Conservation (phyloP, 331 rosid species). For the Rosa hybrid region DNA sequence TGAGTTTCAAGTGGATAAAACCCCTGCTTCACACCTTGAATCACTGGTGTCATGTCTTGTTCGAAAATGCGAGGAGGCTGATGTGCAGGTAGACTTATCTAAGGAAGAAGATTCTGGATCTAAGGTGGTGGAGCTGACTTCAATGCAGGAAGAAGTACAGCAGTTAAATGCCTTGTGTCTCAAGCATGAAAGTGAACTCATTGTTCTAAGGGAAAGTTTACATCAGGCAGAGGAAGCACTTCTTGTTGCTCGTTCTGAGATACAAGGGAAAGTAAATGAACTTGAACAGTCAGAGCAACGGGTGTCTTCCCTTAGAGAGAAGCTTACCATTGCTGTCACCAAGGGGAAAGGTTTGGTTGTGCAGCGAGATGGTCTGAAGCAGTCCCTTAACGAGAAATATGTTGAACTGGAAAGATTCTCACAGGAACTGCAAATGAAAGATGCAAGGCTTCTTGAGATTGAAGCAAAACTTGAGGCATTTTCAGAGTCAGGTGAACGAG, state of each 20-base stretch:
- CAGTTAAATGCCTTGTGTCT: constrained; percentile 43
- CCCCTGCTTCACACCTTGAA: constrained; percentile 56
- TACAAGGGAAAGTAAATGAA: constrained; percentile 61
- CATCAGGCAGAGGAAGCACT: constrained; percentile 68
- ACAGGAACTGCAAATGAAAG: constrained; percentile 77
- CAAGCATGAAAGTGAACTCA: constrained; percentile 71
- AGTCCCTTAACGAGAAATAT: constrained; percentile 76
- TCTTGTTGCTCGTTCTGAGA: constrained; percentile 47
- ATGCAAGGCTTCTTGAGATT: constrained; percentile 65
- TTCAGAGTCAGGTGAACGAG: constrained; percentile 94
- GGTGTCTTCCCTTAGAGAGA: constrained; percentile 78
- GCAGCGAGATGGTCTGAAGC: constrained; percentile 89
- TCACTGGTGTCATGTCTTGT: constrained; percentile 64
- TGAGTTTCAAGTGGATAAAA: constrained; percentile 35
- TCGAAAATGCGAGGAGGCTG: constrained; percentile 64
- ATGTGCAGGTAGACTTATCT: constrained; percentile 48
- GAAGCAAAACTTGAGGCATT: constrained; percentile 77
- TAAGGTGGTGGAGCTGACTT: constrained; percentile 49
- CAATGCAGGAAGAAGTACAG: constrained; percentile 58
- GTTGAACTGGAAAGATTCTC: constrained; percentile 77
- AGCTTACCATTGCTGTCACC: constrained; percentile 94
- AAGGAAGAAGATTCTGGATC: constrained; percentile 46
- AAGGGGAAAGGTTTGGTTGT: constrained; percentile 96
- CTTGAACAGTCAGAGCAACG: constrained; percentile 88
- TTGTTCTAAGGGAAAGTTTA: constrained; percentile 74